Evolutionary conservation across 1,284 basidiomycete genomes (phyloP).

Genomic region (Moniliophthora roreri): DNA sequence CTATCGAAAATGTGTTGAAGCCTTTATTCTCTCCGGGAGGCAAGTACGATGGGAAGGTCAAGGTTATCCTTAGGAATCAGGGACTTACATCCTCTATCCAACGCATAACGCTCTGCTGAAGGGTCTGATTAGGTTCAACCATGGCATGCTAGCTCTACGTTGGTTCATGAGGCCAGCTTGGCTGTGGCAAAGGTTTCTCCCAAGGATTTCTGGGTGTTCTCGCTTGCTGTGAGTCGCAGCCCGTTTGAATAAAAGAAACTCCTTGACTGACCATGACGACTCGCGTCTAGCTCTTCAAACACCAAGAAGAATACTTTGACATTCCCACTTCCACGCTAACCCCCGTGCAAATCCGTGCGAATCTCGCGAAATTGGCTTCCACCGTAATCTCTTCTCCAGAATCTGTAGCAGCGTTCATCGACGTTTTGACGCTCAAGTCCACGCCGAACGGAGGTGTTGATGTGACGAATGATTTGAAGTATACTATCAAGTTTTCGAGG

Average conservation of each 20-base stretch:
- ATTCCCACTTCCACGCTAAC: slow-evolving; percentile 71
- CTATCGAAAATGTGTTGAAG: slow-evolving; percentile 61
- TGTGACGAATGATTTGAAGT: slow-evolving; percentile 85
- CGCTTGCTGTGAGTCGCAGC: slow-evolving; percentile 53
- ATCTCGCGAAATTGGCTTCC: slow-evolving; percentile 62
- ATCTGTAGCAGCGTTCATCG: slow-evolving; percentile 61
- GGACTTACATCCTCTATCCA: no score
- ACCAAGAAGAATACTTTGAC: slow-evolving; percentile 80
- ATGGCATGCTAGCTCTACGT: slow-evolving; percentile 77
- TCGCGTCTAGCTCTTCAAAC: slow-evolving; percentile 80
- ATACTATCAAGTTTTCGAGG: slow-evolving; percentile 88
- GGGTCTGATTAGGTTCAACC: no score
- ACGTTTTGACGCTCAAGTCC: slow-evolving; percentile 64
- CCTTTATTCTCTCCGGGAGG: slow-evolving; percentile 62
- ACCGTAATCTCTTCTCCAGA: slow-evolving; percentile 47
- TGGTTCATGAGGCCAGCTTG: slow-evolving; percentile 80
- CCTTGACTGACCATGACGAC: not conserved
- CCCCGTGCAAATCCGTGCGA: slow-evolving; percentile 73
- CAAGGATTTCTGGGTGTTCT: slow-evolving; percentile 78
- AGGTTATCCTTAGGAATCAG: slow-evolving; percentile 80
- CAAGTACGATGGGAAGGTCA: slow-evolving; percentile 76
- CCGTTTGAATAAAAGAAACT: slow-evolving; percentile 1
- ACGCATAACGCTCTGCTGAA: no score
- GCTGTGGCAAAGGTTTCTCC: slow-evolving; percentile 75
- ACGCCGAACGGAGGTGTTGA: slow-evolving; percentile 73